Percentiles rank a stretch among this genome's conserved stretches.
Conservation (phyloP, 1,284 basidiomycete species). For the Vanrija sp. region DNA sequence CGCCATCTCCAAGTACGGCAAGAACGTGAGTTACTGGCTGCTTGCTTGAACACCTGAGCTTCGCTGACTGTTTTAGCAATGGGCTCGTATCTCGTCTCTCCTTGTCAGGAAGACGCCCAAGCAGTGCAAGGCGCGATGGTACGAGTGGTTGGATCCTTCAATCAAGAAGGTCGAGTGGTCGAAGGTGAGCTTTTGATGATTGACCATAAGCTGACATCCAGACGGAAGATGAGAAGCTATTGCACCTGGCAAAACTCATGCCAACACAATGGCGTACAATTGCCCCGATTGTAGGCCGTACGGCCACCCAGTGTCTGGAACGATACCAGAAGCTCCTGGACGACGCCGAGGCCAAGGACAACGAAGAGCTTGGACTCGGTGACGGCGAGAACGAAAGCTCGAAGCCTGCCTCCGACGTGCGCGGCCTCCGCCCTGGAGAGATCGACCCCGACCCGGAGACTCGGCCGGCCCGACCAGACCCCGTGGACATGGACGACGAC, state of each 20-base stretch:
- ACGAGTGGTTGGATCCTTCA: slow-evolving; percentile 98
- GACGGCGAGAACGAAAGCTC: slow-evolving; percentile 70
- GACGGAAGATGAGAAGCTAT: slow-evolving; percentile 97
- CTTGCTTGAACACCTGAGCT: neutral
- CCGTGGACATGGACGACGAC: slow-evolving; percentile 99
- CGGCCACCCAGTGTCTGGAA: slow-evolving; percentile 96
- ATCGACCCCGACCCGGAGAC: slow-evolving; percentile 99
- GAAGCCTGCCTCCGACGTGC: slow-evolving; percentile 86
- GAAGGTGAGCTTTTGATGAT: slow-evolving; percentile 58
- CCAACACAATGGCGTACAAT: slow-evolving; percentile 99
- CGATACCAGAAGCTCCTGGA: slow-evolving; percentile 97
- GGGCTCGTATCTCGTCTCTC: slow-evolving; percentile 97
- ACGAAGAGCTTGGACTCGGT: slow-evolving; percentile 82
- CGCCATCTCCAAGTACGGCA: slow-evolving; percentile 95
- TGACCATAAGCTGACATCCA: slow-evolving; percentile 29
- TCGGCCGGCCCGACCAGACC: slow-evolving; percentile 94
- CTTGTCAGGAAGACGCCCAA: slow-evolving; percentile 98
- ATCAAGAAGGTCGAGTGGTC: slow-evolving; percentile 99
- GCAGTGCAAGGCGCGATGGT: slow-evolving; percentile 98
- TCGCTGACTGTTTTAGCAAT: slow-evolving; percentile 38
- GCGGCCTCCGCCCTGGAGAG: slow-evolving; percentile 87
- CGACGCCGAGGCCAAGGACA: slow-evolving; percentile 92
- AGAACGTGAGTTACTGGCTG: slow-evolving; percentile 62
- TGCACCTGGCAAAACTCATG: slow-evolving; percentile 98
- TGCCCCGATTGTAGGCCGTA: slow-evolving; percentile 97